phyloP scores from a whole-genome alignment of 495 filamentous ascomycete genomes.

The Xylaria intraflava region DNA sequence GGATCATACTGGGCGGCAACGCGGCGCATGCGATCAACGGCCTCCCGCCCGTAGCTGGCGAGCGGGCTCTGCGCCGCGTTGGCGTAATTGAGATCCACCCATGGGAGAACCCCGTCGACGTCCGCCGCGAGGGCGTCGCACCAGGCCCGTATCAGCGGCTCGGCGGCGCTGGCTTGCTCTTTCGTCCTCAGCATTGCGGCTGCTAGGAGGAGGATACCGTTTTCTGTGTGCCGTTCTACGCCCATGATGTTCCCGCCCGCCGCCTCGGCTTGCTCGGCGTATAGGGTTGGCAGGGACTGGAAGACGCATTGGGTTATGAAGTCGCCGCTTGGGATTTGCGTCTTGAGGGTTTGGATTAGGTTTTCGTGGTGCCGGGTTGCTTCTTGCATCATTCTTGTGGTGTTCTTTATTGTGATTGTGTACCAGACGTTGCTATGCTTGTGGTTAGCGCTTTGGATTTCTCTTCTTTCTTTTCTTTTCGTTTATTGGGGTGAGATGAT shows the following conservation, averaged over 20 bases:
- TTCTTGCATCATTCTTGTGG: conserved; percentile 18
- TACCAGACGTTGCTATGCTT: conserved; percentile 22
- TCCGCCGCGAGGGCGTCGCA: conserved; percentile 8
- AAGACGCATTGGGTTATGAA: conserved; percentile 40
- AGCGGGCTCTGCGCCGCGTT: conserved; percentile 38
- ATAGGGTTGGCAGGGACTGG: conserved; percentile 40
- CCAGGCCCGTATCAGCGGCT: conserved; percentile 9
- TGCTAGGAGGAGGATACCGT: conserved; percentile 18
- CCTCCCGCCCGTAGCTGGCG: conserved; percentile 42
- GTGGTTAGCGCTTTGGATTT: not conserved
- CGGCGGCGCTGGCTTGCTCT: conserved; percentile 17
- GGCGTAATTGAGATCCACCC: conserved; percentile 37
- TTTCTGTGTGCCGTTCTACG: conserved; percentile 30
- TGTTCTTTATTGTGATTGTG: conserved; percentile 25
- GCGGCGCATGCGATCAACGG: conserved; percentile 29
- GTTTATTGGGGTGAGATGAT: not conserved
- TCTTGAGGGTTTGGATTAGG: conserved; percentile 15
- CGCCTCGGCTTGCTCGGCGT: conserved; percentile 33
- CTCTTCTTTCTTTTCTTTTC: not conserved
- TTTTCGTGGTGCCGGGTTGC: conserved; percentile 18
- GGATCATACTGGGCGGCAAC: conserved; percentile 46
- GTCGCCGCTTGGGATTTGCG: conserved; percentile 17
- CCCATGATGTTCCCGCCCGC: conserved; percentile 51
- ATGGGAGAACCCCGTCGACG: conserved; percentile 19
- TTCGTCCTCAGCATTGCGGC: conserved; percentile 13